Percentiles rank a stretch among this genome's conserved stretches.
Evolutionary conservation across 192 early-diverging fungal genomes (phyloP).

Genomic region (Gamsiella multidivaricata): DNA sequence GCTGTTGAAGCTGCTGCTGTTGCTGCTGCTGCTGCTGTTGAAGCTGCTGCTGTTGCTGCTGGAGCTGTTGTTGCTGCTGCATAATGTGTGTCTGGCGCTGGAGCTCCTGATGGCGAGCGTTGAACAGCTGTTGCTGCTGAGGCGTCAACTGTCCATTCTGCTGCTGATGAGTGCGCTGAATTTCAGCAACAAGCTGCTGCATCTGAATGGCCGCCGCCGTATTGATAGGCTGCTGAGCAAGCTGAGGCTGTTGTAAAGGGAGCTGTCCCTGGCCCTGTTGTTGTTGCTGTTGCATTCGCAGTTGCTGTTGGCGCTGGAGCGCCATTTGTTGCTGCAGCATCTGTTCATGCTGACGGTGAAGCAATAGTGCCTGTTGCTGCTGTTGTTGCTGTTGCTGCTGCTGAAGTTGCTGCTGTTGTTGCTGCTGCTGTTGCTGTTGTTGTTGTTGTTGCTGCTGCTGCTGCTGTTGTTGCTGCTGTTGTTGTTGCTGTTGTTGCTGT

Average conservation of each 20-base stretch:
- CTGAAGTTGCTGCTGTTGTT: too few species aligned
- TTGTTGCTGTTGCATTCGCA: constrained; percentile 19
- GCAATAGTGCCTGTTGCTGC: constrained; percentile 23
- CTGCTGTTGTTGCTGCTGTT: constrained; percentile 21
- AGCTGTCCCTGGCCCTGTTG: constrained; percentile 17
- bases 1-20: constrained; percentile 20
- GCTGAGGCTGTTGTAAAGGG: constrained; percentile 17
- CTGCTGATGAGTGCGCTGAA: constrained; percentile 16
- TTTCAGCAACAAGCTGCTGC: constrained; percentile 19
- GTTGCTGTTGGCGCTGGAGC: constrained; percentile 27
- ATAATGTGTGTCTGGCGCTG: constrained; percentile 3
- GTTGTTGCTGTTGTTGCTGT: constrained; percentile 11
- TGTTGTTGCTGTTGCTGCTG: constrained; percentile 29
- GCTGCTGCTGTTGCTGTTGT: constrained; percentile 19
- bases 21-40: constrained; percentile 28
- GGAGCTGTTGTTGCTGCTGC: constrained; percentile 17
- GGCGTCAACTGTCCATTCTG: constrained; percentile 13
- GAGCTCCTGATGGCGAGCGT: constrained; percentile 1
- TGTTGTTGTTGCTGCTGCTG: constrained; percentile 11
- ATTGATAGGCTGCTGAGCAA: constrained; percentile 13
- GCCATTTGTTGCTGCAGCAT: constrained; percentile 17
- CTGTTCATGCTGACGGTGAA: constrained; percentile 24
- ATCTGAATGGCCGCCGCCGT: constrained; percentile 6
- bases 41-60: constrained; percentile 31
- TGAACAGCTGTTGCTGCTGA: constrained; percentile 4